Evolutionary conservation across 1,284 basidiomycete species (phyloP).

Genomic region (Ganoderma leucocontextum): DNA sequence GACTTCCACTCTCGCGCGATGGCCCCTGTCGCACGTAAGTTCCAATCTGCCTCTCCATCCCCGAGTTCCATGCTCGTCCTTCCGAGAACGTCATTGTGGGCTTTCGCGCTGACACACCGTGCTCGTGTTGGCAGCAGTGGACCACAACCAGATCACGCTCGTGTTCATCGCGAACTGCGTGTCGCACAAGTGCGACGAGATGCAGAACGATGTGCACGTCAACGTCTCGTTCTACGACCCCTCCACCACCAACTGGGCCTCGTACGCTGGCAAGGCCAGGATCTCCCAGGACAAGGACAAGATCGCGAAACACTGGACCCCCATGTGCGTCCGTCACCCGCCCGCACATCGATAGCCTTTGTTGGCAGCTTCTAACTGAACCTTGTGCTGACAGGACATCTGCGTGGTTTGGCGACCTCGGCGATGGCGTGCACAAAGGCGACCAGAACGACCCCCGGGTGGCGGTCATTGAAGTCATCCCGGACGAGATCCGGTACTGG

Average conservation of each 20-base stretch:
- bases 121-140: conserved; percentile 47
- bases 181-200: conserved; percentile 81
- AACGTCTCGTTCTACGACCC: conserved; percentile 85
- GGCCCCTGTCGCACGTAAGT: conserved; percentile 74
- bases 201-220: conserved; percentile 78
- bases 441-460: conserved; percentile 85
- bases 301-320: conserved; percentile 77
- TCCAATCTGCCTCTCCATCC: neutral
- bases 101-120: neutral
- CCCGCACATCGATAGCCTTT: neutral
- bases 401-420: conserved; percentile 89
- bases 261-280: conserved; percentile 80
- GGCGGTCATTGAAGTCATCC: conserved; percentile 81
- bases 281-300: conserved; percentile 69
- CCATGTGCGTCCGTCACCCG: conserved; percentile 50
- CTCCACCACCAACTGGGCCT: conserved; percentile 84
- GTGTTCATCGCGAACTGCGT: conserved; percentile 83
- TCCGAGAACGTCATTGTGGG: neutral
- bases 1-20: conserved; percentile 86
- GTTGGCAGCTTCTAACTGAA: neutral
- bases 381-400: conserved; percentile 52
- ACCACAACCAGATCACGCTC: conserved; percentile 59
- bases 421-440: conserved; percentile 89
- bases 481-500: conserved; percentile 86
- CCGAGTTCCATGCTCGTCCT: neutral